Base-by-base conservation (phyloP, 2,329 filamentous ascomycete genomes). In the Sporothrix pseudoabietina region DNA sequence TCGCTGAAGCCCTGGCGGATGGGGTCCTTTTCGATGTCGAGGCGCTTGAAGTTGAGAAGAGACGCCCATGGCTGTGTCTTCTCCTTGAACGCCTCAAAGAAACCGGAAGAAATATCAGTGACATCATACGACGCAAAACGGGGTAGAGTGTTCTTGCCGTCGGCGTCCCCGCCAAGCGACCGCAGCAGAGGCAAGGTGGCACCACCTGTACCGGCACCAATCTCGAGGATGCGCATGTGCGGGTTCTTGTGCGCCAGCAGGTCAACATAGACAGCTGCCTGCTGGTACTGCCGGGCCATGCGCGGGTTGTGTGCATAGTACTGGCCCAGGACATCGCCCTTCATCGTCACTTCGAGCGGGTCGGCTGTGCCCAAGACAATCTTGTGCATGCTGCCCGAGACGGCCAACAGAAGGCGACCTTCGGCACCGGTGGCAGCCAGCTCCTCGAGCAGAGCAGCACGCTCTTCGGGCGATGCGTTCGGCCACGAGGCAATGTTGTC, bases 31-130 rank as follows among this genome's bases (percentile, higher is more conserved):
- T 81, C 78, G 16, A 82, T 76, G 72, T 84, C 78, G 3, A 78
- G 76, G 3, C 65, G 72, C 26, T 30, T 49, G 44, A 74, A 77
- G 30, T 61, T 61, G n/a, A 77, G 30, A 19, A 74, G 71, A 1
- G 66, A 26, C 22, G 35, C 54, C 75, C 73, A 74, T 7, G 75
- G 70, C 3, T 76, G 75, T 39, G 84, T 79, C 39, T 76, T 78
- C 9, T 78, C 77, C 69, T 77, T 75, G 0, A 81, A 81, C 0
- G 78, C 74, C 30, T 82, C 80, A 59, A 85, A 84, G 77, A 82
- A 83, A 19, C 79, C 80, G 3, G 78, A 72, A 2, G 80, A 81
- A 26, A 83, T 81, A 73, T 85, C 83, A 0, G 84, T 85, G 76
- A 80, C 85, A 4, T 81, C 82, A 75, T 85, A 86, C 12, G 66